phyloP scores from a whole-genome alignment of 805 yeast species.

The Kazachstania viticola region DNA sequence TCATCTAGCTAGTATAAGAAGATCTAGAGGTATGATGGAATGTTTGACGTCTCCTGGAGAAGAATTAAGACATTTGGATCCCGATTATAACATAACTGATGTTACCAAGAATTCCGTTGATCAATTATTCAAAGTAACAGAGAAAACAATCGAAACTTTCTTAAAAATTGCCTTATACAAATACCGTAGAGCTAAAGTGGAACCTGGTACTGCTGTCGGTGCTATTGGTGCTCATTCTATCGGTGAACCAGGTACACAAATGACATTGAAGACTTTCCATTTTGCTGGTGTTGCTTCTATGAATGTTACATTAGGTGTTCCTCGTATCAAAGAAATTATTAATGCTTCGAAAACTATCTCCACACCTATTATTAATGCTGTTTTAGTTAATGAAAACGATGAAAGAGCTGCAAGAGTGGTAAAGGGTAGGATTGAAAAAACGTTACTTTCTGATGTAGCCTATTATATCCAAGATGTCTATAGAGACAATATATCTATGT shows the following conservation, averaged over 20 bases:
- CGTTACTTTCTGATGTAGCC: slow-evolving; percentile 75
- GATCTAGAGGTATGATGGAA: slow-evolving; percentile 37
- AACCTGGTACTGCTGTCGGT: slow-evolving; percentile 98
- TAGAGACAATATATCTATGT: slow-evolving; percentile 61
- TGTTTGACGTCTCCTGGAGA: slow-evolving; percentile 34
- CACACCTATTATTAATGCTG: slow-evolving; percentile 93
- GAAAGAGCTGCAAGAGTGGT: slow-evolving; percentile 98
- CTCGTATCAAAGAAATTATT: slow-evolving; percentile 97
- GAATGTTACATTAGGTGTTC: slow-evolving; percentile 98
- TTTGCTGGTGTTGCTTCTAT: slow-evolving; percentile 99
- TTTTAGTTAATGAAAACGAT: slow-evolving; percentile 81
- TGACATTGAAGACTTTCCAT: slow-evolving; percentile 94
- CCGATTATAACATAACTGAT: slow-evolving; percentile 29
- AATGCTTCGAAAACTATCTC: slow-evolving; percentile 92
- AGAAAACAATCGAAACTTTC: slow-evolving; percentile 48
- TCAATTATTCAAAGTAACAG: slow-evolving; percentile 59
- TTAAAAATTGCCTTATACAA: slow-evolving; percentile 67
- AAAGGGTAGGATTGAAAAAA: slow-evolving; percentile 93
- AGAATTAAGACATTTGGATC: slow-evolving; percentile 32
- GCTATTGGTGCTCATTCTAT: slow-evolving; percentile 98
- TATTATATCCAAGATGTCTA: slow-evolving; percentile 90
- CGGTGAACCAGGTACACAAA: slow-evolving; percentile 99
- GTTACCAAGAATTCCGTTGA: slow-evolving; percentile 38
- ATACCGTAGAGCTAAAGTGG: slow-evolving; percentile 83
- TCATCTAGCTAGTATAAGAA: slow-evolving; percentile 46